Base-by-base conservation (phyloP, 805 yeast genomes). In the Scheffersomyces stipitis region DNA sequence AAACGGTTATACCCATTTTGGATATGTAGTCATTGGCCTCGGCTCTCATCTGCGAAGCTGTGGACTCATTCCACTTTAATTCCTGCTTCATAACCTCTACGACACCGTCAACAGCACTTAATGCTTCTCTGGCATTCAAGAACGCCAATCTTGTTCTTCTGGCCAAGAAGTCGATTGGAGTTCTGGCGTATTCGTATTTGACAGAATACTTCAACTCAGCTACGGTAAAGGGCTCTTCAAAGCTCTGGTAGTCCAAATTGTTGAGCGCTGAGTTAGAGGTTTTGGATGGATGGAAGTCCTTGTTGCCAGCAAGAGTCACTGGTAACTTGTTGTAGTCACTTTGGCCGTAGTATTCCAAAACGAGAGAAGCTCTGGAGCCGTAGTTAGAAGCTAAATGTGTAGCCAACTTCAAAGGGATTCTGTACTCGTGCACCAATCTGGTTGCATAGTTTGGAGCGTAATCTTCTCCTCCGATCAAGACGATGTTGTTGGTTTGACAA, bases 81-180 rank as follows among this genome's bases (percentile, higher is more conserved):
- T 86, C 93, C 35, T 76, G 71, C 48, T 81, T 89, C 93, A 90
- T 85, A 46, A 87, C 75, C 50, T 85, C 84, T 34, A 86, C 89
- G 26, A 91, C 95, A 44, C 83, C 84, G 45, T 88, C 95, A 38
- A 90, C 81, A 12, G 95, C 85, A 34, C 68, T 72, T 45, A 81
- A 66, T 10, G 97, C 96, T 46, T 84, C 88, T 60, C 80, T 80
- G 28, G 93, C 86, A 66, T 90, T 90, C 58, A 90, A 73, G 71
- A 89, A 91, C 3, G 96, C 96, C 59, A 87, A 80, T 66, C 98
- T 81, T 36, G 91, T 82, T 74, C 98, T 83, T 73, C 97, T 84
- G 38, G 95, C 87, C 48, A 90, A 72, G 73, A 90, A 88, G 64
- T 90, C 98, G 39, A 83, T 69, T 31, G 96, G 95, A 9, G 90